A percentile compares a stretch with the other conserved stretches of the same genome.
Evolutionary conservation across 441 rosid species (phyloP).

Genomic region (Gossypium trilobum): DNA sequence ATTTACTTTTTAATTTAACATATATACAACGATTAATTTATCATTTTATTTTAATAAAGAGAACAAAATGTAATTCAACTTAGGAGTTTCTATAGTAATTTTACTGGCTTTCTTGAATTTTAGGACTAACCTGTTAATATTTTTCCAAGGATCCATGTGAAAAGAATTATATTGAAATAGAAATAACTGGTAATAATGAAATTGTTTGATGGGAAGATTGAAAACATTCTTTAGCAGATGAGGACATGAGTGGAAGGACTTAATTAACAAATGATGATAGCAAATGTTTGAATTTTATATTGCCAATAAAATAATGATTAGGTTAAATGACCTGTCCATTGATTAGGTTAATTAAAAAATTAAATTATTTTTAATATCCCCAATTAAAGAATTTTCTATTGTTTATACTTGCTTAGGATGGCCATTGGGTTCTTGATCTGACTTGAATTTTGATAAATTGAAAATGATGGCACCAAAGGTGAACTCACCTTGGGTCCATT

Average conservation of each 20-base stretch:
- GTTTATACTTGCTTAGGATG: not conserved
- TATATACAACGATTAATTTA: too few relatives aligned
- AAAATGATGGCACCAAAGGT: not conserved
- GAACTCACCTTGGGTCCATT: not conserved
- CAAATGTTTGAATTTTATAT: not conserved
- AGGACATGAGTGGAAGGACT: slow-evolving; percentile 22
- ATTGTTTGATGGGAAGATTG: not conserved
- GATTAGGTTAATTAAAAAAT: slow-evolving; percentile 6
- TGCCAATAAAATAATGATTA: slow-evolving; percentile 13
- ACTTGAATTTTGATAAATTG: not conserved
- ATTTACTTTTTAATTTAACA: too few relatives aligned
- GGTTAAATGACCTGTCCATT: slow-evolving; percentile 26
- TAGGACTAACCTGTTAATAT: not conserved
- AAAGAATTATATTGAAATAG: slow-evolving; percentile 7
- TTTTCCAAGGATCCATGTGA: not conserved
- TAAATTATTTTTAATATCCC: slow-evolving; percentile 2
- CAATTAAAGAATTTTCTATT: not conserved
- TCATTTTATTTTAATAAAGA: too few relatives aligned
- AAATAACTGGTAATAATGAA: not conserved
- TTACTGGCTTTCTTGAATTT: too few relatives aligned
- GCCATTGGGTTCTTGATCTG: not conserved
- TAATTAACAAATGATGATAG: slow-evolving; percentile 8
- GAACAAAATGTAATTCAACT: too few relatives aligned
- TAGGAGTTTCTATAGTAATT: too few relatives aligned
- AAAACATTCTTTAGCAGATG: slow-evolving; percentile 13